A percentile compares a stretch with the other conserved stretches of the same genome.
Conservation (phyloP, 169 alveolate species). For the Cryptosporidium tyzzeri region DNA sequence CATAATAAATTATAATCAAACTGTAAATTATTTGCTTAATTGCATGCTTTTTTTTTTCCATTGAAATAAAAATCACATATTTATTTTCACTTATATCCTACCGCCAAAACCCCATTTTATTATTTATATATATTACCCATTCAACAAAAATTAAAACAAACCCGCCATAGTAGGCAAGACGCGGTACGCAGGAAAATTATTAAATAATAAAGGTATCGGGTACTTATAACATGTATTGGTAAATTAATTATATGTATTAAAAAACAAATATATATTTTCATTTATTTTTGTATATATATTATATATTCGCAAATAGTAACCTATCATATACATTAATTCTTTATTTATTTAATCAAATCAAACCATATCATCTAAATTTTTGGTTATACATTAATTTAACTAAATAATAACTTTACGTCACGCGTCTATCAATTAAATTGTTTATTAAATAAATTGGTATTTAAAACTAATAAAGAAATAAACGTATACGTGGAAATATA, state of each 20-base stretch:
- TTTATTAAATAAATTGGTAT: neutral
- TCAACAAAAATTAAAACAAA: neutral
- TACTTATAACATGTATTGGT: neutral
- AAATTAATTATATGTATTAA: neutral
- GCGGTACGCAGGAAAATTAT: neutral
- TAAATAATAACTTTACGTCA: constrained; percentile 14
- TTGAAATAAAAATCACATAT: too few relatives aligned
- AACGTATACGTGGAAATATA: constrained; percentile 55
- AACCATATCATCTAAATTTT: neutral
- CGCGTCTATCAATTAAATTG: constrained; percentile 16
- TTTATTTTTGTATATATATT: neutral
- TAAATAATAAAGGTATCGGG: constrained; percentile 5
- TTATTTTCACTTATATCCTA: neutral
- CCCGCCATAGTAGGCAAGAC: constrained; percentile 7
- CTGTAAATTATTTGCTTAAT: neutral
- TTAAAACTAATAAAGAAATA: neutral
- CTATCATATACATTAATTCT: neutral
- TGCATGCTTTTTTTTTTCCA: neutral
- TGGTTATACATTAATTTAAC: constrained; percentile 18
- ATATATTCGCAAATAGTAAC: neutral
- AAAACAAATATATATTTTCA: neutral
- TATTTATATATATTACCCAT: neutral
- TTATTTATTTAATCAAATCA: neutral
- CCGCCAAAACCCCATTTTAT: constrained; percentile 5
- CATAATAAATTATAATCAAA: neutral